Percentiles rank a stretch among this genome's conserved stretches.
phyloP scores from a whole-genome alignment of 108 stramenopile species.

The Pseudonitzschia multistriata region DNA sequence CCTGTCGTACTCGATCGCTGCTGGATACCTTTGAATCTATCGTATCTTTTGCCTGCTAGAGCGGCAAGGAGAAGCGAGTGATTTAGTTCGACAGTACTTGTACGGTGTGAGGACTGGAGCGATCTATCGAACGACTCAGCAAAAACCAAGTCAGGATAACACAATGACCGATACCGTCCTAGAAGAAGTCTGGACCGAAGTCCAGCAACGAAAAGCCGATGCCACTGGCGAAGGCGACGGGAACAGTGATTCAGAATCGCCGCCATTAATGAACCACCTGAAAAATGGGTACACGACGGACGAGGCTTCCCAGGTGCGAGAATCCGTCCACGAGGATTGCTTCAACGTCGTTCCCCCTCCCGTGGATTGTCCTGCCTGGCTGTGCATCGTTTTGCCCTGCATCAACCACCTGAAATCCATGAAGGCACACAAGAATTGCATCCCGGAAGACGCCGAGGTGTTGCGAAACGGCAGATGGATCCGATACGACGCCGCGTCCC shows the following conservation, averaged over 20 bases:
- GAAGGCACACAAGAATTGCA: conserved; percentile 64
- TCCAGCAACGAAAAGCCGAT: background rate
- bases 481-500: conserved; percentile 74
- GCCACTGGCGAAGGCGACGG: background rate
- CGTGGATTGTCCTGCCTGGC: conserved; percentile 78
- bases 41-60: too few species aligned
- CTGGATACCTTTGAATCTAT: too few species aligned
- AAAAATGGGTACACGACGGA: conserved; percentile 52
- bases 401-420: conserved; percentile 77
- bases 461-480: conserved; percentile 71
- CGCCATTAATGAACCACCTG: background rate
- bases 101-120: too few species aligned
- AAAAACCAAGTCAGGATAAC: background rate
- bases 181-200: conserved; percentile 7
- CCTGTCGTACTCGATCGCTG: too few species aligned
- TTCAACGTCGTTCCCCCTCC: conserved; percentile 68
- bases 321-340: conserved; percentile 28
- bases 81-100: too few species aligned
- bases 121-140: too few species aligned
- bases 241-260: background rate
- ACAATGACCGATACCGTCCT: background rate
- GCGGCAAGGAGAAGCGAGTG: too few species aligned
- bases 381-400: conserved; percentile 80
- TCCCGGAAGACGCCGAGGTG: conserved; percentile 86
- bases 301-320: conserved; percentile 57